These are phyloP conservation scores for Exophiala phaeomuriformis DNA, from an alignment of 2,329 filamentous ascomycete genomes.

Conservation along the genomic window DNA sequence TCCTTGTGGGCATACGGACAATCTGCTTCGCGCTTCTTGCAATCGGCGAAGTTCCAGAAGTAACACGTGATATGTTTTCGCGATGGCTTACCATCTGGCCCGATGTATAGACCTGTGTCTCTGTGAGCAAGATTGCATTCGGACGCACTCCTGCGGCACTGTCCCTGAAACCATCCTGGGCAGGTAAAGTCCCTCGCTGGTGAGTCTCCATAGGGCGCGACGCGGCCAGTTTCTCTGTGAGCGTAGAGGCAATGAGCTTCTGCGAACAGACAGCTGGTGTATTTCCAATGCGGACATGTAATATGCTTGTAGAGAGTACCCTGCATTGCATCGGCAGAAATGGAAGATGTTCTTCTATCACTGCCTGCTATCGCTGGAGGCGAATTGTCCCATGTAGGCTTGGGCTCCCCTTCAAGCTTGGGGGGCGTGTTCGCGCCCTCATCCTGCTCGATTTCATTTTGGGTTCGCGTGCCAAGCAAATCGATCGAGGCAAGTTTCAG, in stretches of 20 bases:
- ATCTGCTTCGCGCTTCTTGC: not conserved
- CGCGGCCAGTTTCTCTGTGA: slow-evolving; percentile 14
- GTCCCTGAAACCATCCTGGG: slow-evolving; percentile 1
- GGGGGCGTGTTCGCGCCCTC: not conserved
- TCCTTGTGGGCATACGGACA: slow-evolving; percentile 13
- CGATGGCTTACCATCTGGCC: slow-evolving; percentile 1
- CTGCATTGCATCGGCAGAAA: not conserved
- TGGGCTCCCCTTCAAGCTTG: not conserved
- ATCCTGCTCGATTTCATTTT: not conserved
- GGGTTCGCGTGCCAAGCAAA: not conserved
- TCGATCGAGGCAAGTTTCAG: not conserved
- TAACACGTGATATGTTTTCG: slow-evolving; percentile 20
- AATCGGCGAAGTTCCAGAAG: slow-evolving; percentile 5
- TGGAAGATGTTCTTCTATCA: not conserved
- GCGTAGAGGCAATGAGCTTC: slow-evolving; percentile 20
- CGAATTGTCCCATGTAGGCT: not conserved
- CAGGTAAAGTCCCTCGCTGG: slow-evolving; percentile 20
- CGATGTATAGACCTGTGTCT: slow-evolving; percentile 18
- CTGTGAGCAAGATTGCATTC: slow-evolving; percentile 10
- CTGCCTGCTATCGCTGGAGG: not conserved
- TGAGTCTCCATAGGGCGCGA: not conserved
- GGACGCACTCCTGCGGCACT: not conserved
- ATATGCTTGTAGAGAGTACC: slow-evolving; percentile 18
- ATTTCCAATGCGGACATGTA: slow-evolving; percentile 16
- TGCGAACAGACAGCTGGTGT: slow-evolving; percentile 2